These are phyloP conservation scores for Eremothecium sinecaudum DNA, from an alignment of 1,139 yeast species.

Conservation along the genomic window DNA sequence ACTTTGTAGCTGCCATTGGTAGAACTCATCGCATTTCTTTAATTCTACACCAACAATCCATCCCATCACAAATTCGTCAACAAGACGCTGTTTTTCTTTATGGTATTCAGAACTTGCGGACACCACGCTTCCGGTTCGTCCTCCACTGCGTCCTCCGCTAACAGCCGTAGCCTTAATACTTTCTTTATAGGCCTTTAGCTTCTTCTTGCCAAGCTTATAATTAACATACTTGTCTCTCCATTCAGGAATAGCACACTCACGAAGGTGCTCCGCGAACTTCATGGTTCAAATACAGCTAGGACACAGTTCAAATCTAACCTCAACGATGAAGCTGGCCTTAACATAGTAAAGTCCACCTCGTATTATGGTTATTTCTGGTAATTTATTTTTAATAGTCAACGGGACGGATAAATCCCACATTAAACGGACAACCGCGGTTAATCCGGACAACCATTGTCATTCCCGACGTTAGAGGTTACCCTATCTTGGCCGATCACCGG, in stretches of 20 bases:
- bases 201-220: slow-evolving; percentile 59
- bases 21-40: slow-evolving; percentile 29
- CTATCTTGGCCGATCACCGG: no score
- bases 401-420: no score
- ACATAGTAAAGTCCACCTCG: no score
- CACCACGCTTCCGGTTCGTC: not conserved
- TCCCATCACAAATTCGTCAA: slow-evolving; percentile 26
- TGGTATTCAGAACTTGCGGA: slow-evolving; percentile 9
- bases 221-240: slow-evolving; percentile 78
- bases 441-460: no score
- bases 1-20: slow-evolving; percentile 26
- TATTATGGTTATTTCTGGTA: no score
- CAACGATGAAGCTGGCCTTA: no score
- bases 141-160: slow-evolving; percentile 1
- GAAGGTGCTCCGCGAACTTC: slow-evolving; percentile 56
- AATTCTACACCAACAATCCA: slow-evolving; percentile 28
- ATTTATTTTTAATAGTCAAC: no score
- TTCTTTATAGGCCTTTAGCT: slow-evolving; percentile 34
- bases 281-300: slow-evolving; percentile 32
- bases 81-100: slow-evolving; percentile 16
- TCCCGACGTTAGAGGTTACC: no score
- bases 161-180: slow-evolving; percentile 9
- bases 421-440: no score
- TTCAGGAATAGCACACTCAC: slow-evolving; percentile 65
- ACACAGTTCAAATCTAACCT: no score